Evolutionary conservation across 345 rosid species (phyloP).

Genomic region (Pistacia integerrima): DNA sequence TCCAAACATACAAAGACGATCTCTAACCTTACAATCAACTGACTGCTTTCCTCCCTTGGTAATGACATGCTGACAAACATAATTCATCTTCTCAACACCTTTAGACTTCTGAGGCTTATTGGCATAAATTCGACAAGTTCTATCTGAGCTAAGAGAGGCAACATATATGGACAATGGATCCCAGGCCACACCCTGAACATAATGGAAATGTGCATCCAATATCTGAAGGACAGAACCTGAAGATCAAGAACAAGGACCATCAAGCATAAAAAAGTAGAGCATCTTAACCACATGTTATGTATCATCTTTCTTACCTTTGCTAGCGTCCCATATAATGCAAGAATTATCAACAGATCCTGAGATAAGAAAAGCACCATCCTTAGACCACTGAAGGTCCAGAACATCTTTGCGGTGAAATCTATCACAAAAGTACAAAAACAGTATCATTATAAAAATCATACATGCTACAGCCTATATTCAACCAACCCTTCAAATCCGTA

Average conservation of each 20-base stretch:
- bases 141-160: conserved; percentile 93
- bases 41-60: conserved; percentile 69
- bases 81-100: conserved; percentile 61
- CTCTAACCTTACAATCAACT: conserved; percentile 68
- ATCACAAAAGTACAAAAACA: conserved; percentile 7
- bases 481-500: too few species aligned
- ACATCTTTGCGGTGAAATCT: conserved; percentile 97
- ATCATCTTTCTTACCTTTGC: conserved; percentile 62
- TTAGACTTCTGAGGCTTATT: conserved; percentile 75
- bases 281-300: background rate
- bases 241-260: conserved; percentile 19
- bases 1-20: conserved; percentile 21
- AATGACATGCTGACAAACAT: conserved; percentile 81
- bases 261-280: conserved; percentile 6
- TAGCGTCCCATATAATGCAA: conserved; percentile 94
- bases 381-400: conserved; percentile 90
- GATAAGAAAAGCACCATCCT: conserved; percentile 68
- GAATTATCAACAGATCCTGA: conserved; percentile 99
- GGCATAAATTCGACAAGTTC: conserved; percentile 87
- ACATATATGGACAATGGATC: conserved; percentile 81
- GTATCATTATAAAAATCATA: conserved; percentile 8
- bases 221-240: conserved; percentile 92
- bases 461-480: background rate
- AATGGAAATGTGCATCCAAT: conserved; percentile 85
- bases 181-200: conserved; percentile 99